Evolutionary conservation across 306 rosid genomes (phyloP), one percentile per base, ranked within the genome.

Genomic region (Malus orientalis): DNA sequence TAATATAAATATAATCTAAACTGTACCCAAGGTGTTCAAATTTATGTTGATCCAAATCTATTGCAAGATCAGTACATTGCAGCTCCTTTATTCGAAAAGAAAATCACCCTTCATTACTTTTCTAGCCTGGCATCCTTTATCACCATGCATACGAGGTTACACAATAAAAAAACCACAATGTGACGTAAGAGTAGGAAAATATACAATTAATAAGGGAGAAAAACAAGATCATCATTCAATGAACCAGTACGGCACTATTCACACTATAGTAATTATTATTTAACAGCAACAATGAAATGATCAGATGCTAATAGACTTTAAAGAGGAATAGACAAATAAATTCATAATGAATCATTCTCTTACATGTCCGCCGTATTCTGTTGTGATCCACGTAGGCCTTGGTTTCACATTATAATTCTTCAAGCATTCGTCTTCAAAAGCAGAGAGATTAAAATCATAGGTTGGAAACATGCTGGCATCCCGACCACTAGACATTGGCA

Each of bases 281-380:
- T 25, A 25, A 11, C 32, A 60, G 13, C 66, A 12, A 12, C 13
- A 30, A 15, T 73, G 55, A 38, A 73, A 36, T 68, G 30, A 18
- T 29, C 32, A 74, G 12, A 67, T 2, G 40, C 8, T 7, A 2
- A 69, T 42, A 40, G 18, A 22, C 23, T 23, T 47, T 32, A 12
- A 54, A 2, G 61, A 64, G 19, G 64, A 82, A 49, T 42, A n/a
- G 6, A 75, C 2, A 51, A 13, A 70, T 75, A 73, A 74, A 84
- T 54, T 23, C 42, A n/a, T 32, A 60, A 71, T 53, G 67, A 57
- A 72, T 22, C 60, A 49, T 76, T 80, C 36, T 66, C 96, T 84
- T 83, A 93, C 96, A 74, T 87, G 92, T 59, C 97, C 97, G 15
- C 96, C 97, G 14, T 90, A 93, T 70, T 89, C 87, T 32, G 90